Evolutionary conservation across 1,284 basidiomycete genomes (phyloP).

Genomic region (Thecaphora frezii): DNA sequence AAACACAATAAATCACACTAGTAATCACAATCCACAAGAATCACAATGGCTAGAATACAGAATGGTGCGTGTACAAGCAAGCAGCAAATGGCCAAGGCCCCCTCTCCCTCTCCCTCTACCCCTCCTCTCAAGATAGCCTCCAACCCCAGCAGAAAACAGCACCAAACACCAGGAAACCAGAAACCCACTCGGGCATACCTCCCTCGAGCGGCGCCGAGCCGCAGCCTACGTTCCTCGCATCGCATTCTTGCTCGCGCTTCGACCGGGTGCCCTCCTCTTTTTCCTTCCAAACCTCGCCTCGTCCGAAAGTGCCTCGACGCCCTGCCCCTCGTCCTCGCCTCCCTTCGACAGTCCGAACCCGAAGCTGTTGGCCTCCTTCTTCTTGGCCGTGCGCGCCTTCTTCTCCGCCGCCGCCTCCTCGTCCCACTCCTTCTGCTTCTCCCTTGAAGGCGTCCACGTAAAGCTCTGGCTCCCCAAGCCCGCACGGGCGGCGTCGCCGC

Average conservation of each 20-base stretch:
- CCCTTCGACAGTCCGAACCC: slow-evolving; percentile 55
- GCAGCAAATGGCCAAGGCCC: too few species aligned
- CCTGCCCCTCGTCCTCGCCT: slow-evolving; percentile 50
- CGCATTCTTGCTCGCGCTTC: slow-evolving; percentile 54
- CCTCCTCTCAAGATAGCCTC: too few species aligned
- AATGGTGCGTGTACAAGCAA: too few species aligned
- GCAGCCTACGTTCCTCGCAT: too few species aligned
- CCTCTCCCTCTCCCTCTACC: too few species aligned
- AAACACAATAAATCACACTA: too few species aligned
- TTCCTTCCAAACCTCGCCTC: slow-evolving; percentile 63
- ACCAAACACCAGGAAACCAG: too few species aligned
- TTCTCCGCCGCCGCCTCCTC: slow-evolving; percentile 5
- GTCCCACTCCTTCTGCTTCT: slow-evolving; percentile 5
- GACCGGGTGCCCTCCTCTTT: slow-evolving; percentile 41
- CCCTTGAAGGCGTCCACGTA: slow-evolving; percentile 42
- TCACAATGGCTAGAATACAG: too few species aligned
- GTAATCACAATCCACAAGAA: too few species aligned
- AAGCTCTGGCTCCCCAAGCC: slow-evolving; percentile 18
- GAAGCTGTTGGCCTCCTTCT: slow-evolving; percentile 23
- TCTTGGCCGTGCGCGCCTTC: slow-evolving; percentile 1
- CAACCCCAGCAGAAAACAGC: too few species aligned
- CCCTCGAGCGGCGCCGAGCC: too few species aligned
- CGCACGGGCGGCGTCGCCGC: background rate
- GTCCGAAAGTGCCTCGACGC: slow-evolving; percentile 82
- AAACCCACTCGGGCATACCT: too few species aligned